Evolutionary conservation across 2,329 filamentous ascomycete genomes (phyloP).

Genomic region (Fusarium miscanthi): DNA sequence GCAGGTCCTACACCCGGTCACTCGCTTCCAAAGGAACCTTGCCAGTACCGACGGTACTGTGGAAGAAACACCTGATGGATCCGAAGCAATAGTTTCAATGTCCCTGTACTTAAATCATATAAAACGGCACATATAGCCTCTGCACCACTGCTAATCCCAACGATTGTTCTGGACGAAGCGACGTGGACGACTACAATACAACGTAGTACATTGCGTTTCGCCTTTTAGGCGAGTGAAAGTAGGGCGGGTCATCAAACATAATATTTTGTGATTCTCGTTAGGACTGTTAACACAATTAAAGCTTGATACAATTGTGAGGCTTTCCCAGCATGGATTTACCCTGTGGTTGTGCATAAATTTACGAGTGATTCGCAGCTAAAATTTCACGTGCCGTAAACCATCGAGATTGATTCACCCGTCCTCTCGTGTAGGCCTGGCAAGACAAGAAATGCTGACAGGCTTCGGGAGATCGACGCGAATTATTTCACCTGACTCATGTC

Average conservation of each 20-base stretch:
- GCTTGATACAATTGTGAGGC: not conserved
- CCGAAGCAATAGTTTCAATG: conserved; percentile 31
- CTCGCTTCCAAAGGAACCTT: not conserved
- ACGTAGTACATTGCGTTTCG: conserved; percentile 14
- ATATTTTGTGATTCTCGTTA: not conserved
- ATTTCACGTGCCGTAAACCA: not conserved
- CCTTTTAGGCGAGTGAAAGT: conserved; percentile 1
- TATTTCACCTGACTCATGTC: conserved; percentile 40
- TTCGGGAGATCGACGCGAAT: conserved; percentile 44
- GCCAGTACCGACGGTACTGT: not conserved
- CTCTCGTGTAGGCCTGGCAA: not conserved
- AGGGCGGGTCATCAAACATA: not conserved
- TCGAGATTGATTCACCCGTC: not conserved
- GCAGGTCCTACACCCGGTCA: not conserved
- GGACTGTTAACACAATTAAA: not conserved
- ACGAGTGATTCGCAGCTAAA: conserved; percentile 1
- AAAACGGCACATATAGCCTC: conserved; percentile 38
- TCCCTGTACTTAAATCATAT: conserved; percentile 29
- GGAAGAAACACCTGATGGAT: conserved; percentile 26
- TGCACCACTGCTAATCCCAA: conserved; percentile 8
- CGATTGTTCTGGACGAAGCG: conserved; percentile 11
- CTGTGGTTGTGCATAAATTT: not conserved
- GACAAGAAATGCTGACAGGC: conserved; percentile 21
- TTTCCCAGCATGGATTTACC: not conserved
- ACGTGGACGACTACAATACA: conserved; percentile 19